Conservation (phyloP, 345 rosid species). For the Hypericum perforatum region DNA sequence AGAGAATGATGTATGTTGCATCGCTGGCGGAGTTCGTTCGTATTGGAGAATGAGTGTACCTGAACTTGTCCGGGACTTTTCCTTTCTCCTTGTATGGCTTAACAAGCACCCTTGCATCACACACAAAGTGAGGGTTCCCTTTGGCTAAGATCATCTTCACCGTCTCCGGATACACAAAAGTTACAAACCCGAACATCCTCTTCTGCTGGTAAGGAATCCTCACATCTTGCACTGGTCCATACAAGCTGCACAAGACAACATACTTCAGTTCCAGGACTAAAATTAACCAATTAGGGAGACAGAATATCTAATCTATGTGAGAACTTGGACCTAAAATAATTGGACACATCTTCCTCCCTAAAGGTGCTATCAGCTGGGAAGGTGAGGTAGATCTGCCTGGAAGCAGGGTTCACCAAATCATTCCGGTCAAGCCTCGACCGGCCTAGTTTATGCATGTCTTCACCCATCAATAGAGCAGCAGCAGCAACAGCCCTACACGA, state of each 20-base stretch:
- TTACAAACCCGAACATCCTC: conserved; percentile 94
- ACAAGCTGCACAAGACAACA: conserved; percentile 28
- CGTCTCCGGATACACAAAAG: conserved; percentile 79
- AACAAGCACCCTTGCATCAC: conserved; percentile 82
- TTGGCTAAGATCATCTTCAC: conserved; percentile 83
- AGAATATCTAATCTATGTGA: neutral
- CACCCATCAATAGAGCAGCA: conserved; percentile 65
- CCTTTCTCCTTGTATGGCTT: conserved; percentile 98
- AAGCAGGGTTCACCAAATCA: conserved; percentile 74
- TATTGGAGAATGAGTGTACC: conserved; percentile 27
- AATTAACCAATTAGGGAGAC: neutral
- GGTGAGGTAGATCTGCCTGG: conserved; percentile 92
- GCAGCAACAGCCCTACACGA: conserved; percentile 30
- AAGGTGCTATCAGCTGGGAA: conserved; percentile 96
- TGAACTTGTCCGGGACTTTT: conserved; percentile 78
- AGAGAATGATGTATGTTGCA: conserved; percentile 3
- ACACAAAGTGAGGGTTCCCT: conserved; percentile 90
- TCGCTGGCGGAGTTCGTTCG: neutral
- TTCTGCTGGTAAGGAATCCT: conserved; percentile 92
- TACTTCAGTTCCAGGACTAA: neutral
- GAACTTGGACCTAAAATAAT: conserved; percentile 57
- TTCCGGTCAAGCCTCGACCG: conserved; percentile 73
- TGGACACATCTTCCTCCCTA: conserved; percentile 84
- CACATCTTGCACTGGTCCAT: conserved; percentile 97
- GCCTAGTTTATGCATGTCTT: conserved; percentile 54